Evolutionary conservation across 371 early-diverging fungal species (phyloP).

Genomic region (Basidiobolus meristosporus): DNA sequence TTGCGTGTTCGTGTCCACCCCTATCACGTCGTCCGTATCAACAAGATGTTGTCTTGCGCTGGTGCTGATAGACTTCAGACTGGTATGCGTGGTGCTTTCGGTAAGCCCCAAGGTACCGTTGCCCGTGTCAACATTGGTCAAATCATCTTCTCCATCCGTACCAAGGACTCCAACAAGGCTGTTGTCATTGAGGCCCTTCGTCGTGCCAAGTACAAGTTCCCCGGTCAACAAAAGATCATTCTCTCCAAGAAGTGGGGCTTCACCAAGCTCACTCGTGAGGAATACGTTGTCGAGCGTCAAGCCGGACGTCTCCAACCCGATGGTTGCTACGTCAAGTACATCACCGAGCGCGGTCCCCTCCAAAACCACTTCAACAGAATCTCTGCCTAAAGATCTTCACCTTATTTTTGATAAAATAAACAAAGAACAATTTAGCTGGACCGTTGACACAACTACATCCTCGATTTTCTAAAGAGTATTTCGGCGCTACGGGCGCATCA

Average conservation of each 20-base stretch:
- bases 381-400: background rate
- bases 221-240: constrained; percentile 98
- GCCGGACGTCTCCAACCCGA: constrained; percentile 78
- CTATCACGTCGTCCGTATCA: constrained; percentile 99
- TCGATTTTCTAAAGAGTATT: too few relatives aligned
- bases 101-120: constrained; percentile 98
- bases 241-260: constrained; percentile 99
- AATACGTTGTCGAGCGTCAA: constrained; percentile 67
- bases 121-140: constrained; percentile 99
- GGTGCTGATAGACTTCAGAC: constrained; percentile 99
- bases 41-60: constrained; percentile 99
- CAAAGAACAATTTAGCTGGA: too few relatives aligned
- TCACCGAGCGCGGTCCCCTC: constrained; percentile 78
- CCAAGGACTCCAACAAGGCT: constrained; percentile 91
- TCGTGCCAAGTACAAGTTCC: constrained; percentile 99
- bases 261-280: constrained; percentile 92
- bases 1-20: constrained; percentile 99
- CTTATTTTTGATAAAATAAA: too few relatives aligned
- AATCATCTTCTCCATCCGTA: constrained; percentile 94
- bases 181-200: constrained; percentile 96
- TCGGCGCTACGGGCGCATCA: too few relatives aligned
- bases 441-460: too few relatives aligned
- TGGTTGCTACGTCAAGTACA: constrained; percentile 96
- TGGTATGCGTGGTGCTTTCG: constrained; percentile 99
- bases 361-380: constrained; percentile 32